Evolutionary conservation across 495 filamentous ascomycete genomes (phyloP).

Genomic region (Penicillium bialowiezense): DNA sequence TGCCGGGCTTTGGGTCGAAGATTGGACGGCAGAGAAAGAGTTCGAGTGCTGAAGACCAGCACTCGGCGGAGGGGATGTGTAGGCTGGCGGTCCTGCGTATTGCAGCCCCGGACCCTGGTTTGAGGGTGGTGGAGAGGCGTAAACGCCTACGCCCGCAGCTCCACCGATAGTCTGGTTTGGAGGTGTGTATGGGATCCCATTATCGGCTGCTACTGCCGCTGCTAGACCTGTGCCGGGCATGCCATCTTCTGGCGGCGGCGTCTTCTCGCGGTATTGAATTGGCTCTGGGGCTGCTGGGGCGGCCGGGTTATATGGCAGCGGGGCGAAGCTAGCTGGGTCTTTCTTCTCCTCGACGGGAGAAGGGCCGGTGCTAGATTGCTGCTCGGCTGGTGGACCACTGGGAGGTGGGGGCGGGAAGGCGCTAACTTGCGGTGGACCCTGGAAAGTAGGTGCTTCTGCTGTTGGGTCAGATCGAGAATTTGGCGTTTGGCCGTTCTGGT

Average conservation of each 20-base stretch:
- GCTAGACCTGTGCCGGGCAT: constrained; percentile 67
- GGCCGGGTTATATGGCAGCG: constrained; percentile 88
- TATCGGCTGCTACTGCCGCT: constrained; percentile 65
- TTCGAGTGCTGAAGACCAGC: constrained; percentile 26
- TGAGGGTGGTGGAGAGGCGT: constrained; percentile 23
- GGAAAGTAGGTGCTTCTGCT: constrained; percentile 32
- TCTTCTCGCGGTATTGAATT: constrained; percentile 83
- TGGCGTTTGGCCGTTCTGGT: constrained; percentile 53
- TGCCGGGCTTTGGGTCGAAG: constrained; percentile 24
- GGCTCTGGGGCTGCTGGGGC: constrained; percentile 82
- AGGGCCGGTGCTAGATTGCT: constrained; percentile 21
- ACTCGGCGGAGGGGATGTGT: constrained; percentile 39
- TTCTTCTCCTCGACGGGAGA: constrained; percentile 30
- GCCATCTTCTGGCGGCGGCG: constrained; percentile 75
- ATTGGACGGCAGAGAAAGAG: constrained; percentile 23
- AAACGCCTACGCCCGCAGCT: constrained; percentile 27
- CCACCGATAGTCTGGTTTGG: constrained; percentile 27
- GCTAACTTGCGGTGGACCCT: constrained; percentile 16
- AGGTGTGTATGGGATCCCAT: constrained; percentile 41
- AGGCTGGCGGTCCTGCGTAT: constrained; percentile 25
- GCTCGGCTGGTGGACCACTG: constrained; percentile 29
- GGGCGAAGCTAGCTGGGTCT: constrained; percentile 53
- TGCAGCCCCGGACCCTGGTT: constrained; percentile 17
- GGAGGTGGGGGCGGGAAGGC: constrained; percentile 46
- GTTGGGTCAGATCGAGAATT: constrained; percentile 41